Evolutionary conservation across 2,329 filamentous ascomycete species (phyloP), one percentile per base, ranked within the genome.

Genomic region (Emergomyces orientalis): DNA sequence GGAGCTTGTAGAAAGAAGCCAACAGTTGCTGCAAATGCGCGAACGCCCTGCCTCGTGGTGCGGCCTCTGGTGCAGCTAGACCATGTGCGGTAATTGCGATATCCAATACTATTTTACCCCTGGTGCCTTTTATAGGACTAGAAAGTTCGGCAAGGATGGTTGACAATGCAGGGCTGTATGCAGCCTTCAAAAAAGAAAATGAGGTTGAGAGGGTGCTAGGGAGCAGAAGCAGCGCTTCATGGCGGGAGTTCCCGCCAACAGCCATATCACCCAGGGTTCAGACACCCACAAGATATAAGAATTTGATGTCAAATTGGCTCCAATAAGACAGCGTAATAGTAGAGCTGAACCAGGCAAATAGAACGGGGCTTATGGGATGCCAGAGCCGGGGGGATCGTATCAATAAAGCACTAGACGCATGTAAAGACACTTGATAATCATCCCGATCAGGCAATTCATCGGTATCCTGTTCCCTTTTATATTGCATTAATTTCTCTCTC

Each of bases 1-100:
- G 79, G 59, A 97, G 81, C 69, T 86, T 86, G 80, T 97, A 97
- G 30, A 95, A 72, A 32, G 84, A 84, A 2, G 89, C 88, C 27
- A 97, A 77, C 5, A 93, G 79, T n/a, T 82, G 80, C 74, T 96
- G 91, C 0, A 86, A 83, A n/a, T 81, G 76, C 41, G 80, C 72
- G 82, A 91, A 96, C 22, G 84, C 78, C 55, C 84, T 77, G 30
- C 82, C 78, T 68, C 83, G 81, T 55, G 82, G 79, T 37, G 76
- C 75, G 27, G 77, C 75, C 30, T 79, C 77, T 39, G 76, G 76
- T 25, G 83, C 81, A 56, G 80, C 76, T 14, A 91, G 80, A 60
- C 88, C 79, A 1, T 87, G 84, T 57, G 83, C 83, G 1, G 83
- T 82, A 45, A 95, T 73, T 1, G 86, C 88, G 68, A 86, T 78